Conservation (phyloP, 1,139 yeast genomes). For the Kurtzmaniella quercitrusa region DNA sequence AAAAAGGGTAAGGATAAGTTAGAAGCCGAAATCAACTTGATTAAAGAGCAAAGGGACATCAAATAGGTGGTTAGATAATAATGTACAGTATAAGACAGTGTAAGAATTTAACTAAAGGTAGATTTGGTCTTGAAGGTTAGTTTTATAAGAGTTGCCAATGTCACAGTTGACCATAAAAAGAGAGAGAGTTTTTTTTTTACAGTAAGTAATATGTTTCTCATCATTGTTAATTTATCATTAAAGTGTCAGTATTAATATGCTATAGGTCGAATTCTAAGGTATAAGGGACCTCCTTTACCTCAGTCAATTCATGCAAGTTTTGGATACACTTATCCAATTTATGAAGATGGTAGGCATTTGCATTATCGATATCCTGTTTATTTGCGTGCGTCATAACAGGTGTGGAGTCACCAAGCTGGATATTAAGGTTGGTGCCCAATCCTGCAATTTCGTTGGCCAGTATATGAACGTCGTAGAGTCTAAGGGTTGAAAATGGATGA, state of each 20-base stretch:
- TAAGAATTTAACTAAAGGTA: too few relatives aligned
- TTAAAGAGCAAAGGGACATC: slow-evolving; percentile 45
- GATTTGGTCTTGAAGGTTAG: too few relatives aligned
- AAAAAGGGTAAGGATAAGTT: slow-evolving; percentile 86
- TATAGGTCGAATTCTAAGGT: slow-evolving; percentile 1
- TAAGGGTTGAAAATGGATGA: slow-evolving; percentile 9
- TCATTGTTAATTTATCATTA: too few relatives aligned
- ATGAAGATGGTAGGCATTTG: neutral
- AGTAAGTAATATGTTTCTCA: too few relatives aligned
- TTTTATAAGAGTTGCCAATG: too few relatives aligned
- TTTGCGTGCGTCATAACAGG: neutral
- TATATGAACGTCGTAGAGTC: slow-evolving; percentile 11
- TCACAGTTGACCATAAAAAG: too few relatives aligned
- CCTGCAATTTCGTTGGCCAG: slow-evolving; percentile 3
- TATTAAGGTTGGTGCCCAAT: neutral
- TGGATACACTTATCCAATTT: neutral
- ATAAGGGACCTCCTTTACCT: neutral
- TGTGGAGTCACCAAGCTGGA: neutral
- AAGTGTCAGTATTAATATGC: too few relatives aligned
- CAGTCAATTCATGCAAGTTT: neutral
- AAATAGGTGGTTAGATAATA: slow-evolving; percentile 13
- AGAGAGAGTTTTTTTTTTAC: too few relatives aligned
- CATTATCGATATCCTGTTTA: neutral
- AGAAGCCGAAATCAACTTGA: slow-evolving; percentile 70
- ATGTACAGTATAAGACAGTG: slow-evolving; percentile 6